Base-by-base conservation (phyloP, 345 rosid species). In the Boechera stricta region DNA sequence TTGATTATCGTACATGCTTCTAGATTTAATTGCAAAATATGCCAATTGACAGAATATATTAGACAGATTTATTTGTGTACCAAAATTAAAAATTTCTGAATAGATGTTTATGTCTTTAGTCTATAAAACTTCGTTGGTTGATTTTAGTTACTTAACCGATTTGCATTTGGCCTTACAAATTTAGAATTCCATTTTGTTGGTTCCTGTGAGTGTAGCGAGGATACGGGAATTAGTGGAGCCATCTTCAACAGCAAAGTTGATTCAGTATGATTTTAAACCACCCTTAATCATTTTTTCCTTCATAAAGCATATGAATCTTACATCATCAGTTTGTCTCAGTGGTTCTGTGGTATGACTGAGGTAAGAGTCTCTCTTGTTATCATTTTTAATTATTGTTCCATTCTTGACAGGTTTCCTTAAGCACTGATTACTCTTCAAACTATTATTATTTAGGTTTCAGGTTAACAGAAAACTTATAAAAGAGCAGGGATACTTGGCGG, bases 181-280 rank as follows among this genome's bases (percentile, higher is more conserved):
- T 16, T 16, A 16, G 16, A 16, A 16, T 16, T 16, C 16, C 16
- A 16, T 16, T 16, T 16, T 16, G 16, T 16, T 16, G 16, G 16
- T 16, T 16, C 16, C 16, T 90, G 91, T 74, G 92, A 82, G 57
- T 88, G 82, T 57, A 85, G 90, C 39, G 96, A 89, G 77, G 97
- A 94, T 82, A 87, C 97, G 4, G 91, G 90, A 80, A 86, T 92
- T 62, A 82, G 87, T 56, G 89, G 91, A 74, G 94, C 87, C 61
- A 86, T 95, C 72, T 85, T 77, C 72, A 85, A 82, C 84, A 95
- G 97, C 89, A 95, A 95, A 88, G 87, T 92, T 75, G 98, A 95
- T 79, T 88, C 93, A 35, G 99, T 95, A 84, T 55, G 84, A 78
- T 48, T 56, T 75, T 64, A 49, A n/a, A 45, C 6, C 44, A 54